Evolutionary conservation across 768 basidiomycete species (phyloP).

Genomic region (Amyloporia xantha): DNA sequence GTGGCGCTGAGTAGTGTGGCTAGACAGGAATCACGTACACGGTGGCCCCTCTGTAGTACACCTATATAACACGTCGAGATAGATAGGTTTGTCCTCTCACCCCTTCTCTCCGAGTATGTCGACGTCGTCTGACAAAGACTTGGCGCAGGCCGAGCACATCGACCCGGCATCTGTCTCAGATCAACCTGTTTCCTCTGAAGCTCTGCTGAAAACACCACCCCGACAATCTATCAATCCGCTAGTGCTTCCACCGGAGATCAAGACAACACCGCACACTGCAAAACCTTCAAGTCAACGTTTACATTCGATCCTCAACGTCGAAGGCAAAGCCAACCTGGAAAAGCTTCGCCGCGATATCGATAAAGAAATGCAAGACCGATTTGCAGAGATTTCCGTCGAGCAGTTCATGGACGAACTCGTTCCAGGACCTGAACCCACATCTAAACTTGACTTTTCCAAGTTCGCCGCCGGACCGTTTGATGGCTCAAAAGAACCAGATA

Average conservation of each 20-base stretch:
- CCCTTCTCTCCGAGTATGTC: background rate
- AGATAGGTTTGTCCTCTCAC: background rate
- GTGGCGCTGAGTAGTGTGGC: no score
- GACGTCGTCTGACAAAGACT: background rate
- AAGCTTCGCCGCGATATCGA: background rate
- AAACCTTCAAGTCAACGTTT: background rate
- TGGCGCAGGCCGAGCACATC: background rate
- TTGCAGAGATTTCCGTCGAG: background rate
- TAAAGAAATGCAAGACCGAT: background rate
- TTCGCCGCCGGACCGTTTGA: background rate
- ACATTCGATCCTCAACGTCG: background rate
- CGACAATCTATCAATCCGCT: no score
- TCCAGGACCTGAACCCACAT: background rate
- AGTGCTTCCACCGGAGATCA: background rate
- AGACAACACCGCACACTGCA: background rate
- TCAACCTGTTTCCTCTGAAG: background rate
- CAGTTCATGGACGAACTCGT: background rate
- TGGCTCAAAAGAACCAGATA: background rate
- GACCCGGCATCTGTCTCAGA: background rate
- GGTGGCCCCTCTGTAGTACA: background rate
- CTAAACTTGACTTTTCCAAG: background rate
- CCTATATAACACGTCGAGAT: background rate
- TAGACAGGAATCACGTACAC: background rate
- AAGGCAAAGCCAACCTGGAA: background rate
- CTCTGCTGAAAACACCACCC: no score